Evolutionary conservation across 2,329 filamentous ascomycete species (phyloP), one percentile per base, ranked within the genome.

Genomic region (Seiridium cupressi): DNA sequence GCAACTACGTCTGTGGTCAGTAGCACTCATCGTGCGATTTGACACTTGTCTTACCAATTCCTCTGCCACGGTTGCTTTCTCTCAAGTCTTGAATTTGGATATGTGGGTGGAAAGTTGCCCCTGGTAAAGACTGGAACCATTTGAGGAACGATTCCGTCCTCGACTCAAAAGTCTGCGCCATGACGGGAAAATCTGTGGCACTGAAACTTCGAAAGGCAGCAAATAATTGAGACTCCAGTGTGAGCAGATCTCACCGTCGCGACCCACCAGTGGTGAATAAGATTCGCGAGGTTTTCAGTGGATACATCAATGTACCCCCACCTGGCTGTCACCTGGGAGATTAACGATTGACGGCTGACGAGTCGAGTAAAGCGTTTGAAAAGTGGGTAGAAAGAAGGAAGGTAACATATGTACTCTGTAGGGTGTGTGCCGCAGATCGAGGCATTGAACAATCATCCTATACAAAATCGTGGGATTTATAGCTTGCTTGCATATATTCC

Each of bases 1-100:
- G 92, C 90, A 67, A 96, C 91, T 94, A 64, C 34, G 36, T 26
- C 18, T 26, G 51, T 51, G 59, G 53, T 62, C 70, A 48, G 35
- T 38, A 72, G 68, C 57, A 42, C 18, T 18, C 3, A 32, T 38
- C 35, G 32, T 11, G 44, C 13, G 42, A 31, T 47, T 11, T 32
- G 9, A 18, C 9, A 35, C 35, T 6, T n/a, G n/a, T 47, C 53
- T 48, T 59, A 85, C 84, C 72, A 62, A 87, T 84, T 54, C 84
- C 84, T 56, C 84, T 77, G 1, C 84, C 84, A 2, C 83, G 82
- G 51, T 77, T 76, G 8, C 75, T 74, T n/a, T 65, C 68, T 32
- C 84, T 76, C 57, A 86, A 69, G 65, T 87, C 84, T 32, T 74
- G 75, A 51, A 87, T 81, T 62, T 78, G 71, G 53, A 87, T 82